These are phyloP conservation scores for Lodderomyces metapsilosis DNA, from an alignment of 1,139 yeast genomes.

Conservation along the genomic window DNA sequence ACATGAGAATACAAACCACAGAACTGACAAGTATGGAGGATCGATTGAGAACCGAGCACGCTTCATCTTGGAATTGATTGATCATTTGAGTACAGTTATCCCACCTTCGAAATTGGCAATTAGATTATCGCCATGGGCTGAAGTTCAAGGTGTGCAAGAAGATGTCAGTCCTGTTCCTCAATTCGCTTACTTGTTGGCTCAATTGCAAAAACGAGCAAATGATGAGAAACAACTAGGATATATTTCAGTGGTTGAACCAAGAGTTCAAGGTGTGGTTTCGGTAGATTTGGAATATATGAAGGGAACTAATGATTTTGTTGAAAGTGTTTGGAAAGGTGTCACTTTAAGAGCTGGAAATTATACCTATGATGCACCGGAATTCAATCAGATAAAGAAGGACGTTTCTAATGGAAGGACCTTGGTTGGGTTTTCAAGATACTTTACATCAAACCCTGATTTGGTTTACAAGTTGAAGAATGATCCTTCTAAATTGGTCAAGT, in stretches of 20 bases:
- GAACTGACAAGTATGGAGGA: conserved; percentile 57
- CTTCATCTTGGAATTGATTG: conserved; percentile 56
- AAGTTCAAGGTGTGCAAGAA: conserved; percentile 39
- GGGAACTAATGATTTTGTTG: conserved; percentile 34
- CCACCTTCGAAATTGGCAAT: conserved; percentile 56
- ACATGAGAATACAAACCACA: conserved; percentile 42
- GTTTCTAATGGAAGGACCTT: conserved; percentile 37
- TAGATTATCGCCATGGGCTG: conserved; percentile 63
- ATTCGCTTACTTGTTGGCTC: conserved; percentile 33
- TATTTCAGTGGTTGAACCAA: conserved; percentile 53
- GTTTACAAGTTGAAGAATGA: conserved; percentile 39
- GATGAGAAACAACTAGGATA: conserved; percentile 45
- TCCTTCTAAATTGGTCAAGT: conserved; percentile 36
- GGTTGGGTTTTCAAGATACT: conserved; percentile 47
- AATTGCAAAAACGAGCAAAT: conserved; percentile 39
- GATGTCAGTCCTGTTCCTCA: conserved; percentile 34
- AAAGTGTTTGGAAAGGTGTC: conserved; percentile 48
- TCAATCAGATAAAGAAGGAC: conserved; percentile 21
- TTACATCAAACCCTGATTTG: conserved; percentile 54
- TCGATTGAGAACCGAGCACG: conserved; percentile 64
- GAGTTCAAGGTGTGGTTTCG: conserved; percentile 18
- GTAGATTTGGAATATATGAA: conserved; percentile 12
- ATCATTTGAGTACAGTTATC: conserved; percentile 46
- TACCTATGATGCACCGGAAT: conserved; percentile 25
- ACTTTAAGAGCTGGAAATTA: conserved; percentile 50